Evolutionary conservation across 2,329 filamentous ascomycete species (phyloP), one percentile per base, ranked within the genome.

Genomic region (Aspergillus tamarii): DNA sequence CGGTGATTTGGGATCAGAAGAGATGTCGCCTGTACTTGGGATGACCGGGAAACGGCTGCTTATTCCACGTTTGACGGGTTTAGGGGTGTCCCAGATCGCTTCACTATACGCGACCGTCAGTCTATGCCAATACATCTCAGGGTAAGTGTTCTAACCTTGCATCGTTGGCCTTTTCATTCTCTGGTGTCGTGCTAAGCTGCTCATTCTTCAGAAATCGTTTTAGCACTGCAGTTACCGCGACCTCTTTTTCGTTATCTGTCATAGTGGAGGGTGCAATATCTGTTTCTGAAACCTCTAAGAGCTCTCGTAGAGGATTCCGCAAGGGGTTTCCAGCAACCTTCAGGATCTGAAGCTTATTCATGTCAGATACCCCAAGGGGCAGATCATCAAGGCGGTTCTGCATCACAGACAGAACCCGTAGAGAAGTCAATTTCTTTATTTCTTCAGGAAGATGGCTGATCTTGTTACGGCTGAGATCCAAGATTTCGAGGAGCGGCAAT

Each of bases 271-370:
- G 67, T 78, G 85, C 86, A 34, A 89, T 84, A 70, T 92, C 89
- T 62, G 83, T 87, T 69, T 91, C 89, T 65, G 88, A 87, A 12
- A 87, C 80, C 69, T 89, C 87, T 30, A 93, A 77, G 16, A 90
- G 84, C 68, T 91, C 88, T 70, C 85, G 87, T 19, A 92, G 90
- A 4, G 93, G 93, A 70, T 94, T 94, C 63, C 85, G 87, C 63
- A 97, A 86, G 10, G 92, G 92, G 70, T 97, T 97, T 53, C 93
- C 93, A 63, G 94, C 91, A 41, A 97, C 87, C 77, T 96, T 97
- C 62, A 98, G 84, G 68, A 96, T 91, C 74, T 94, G 92, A 64
- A 98, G 81, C 61, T 93, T 95, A 62, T 86, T 89, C 91, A 97
- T 96, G 67, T 97, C 93, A 60, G 92, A 93, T 26, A 98, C 81